phyloP scores from a whole-genome alignment of 345 rosid species.

The Aquilaria malaccensis region DNA sequence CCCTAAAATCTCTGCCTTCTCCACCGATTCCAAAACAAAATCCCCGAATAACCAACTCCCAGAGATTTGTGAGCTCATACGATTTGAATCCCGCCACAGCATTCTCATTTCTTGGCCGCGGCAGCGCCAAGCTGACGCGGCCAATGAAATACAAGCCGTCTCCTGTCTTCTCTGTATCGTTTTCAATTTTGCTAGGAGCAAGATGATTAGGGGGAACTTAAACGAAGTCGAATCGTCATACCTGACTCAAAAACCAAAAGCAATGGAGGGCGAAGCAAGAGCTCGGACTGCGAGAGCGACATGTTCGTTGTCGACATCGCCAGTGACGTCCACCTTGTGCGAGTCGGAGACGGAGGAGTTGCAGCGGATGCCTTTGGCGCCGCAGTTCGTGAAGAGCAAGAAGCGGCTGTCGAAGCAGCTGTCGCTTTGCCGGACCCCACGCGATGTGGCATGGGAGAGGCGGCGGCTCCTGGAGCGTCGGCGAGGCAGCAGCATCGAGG shows the following conservation, averaged over 20 bases:
- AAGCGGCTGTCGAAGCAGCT: constrained; percentile 60
- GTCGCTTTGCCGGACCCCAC: constrained; percentile 70
- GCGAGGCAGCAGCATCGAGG: constrained; percentile 16
- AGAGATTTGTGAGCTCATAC: background rate
- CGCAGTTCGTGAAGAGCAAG: constrained; percentile 29
- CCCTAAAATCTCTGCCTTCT: constrained; percentile 12
- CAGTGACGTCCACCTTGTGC: constrained; percentile 19
- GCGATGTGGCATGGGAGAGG: constrained; percentile 85
- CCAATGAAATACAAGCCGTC: constrained; percentile 10
- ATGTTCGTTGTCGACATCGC: constrained; percentile 11
- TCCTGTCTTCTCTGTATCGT: background rate
- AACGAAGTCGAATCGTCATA: background rate
- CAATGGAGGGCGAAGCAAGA: constrained; percentile 17
- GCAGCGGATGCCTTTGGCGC: constrained; percentile 37
- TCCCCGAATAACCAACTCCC: too few species aligned
- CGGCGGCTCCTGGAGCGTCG: constrained; percentile 55
- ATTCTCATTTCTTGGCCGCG: constrained; percentile 35
- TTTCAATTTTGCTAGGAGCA: background rate
- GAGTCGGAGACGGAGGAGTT: constrained; percentile 30
- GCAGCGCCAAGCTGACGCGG: constrained; percentile 23
- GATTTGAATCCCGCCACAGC: background rate
- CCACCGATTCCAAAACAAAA: too few species aligned
- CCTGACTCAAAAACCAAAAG: background rate
- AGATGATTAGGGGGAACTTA: background rate
- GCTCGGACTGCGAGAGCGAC: background rate